These are phyloP conservation scores for Neurospora pannonica DNA, from an alignment of 495 filamentous ascomycete species.

Conservation along the genomic window DNA sequence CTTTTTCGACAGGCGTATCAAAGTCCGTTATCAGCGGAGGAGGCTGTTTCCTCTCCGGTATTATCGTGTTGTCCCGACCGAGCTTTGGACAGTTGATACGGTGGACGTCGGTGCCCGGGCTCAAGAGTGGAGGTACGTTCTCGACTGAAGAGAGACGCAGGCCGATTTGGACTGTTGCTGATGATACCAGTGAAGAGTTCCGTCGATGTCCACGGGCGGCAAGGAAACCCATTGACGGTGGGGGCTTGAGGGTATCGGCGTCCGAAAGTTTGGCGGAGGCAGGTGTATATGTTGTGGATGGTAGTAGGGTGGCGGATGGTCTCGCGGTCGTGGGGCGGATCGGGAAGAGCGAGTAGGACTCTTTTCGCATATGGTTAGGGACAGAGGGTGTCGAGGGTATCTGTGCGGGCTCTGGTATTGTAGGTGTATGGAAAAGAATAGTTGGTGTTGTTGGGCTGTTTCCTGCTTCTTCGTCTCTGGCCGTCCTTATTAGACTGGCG, in stretches of 20 bases:
- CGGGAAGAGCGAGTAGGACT: constrained; percentile 34
- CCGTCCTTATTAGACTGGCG: constrained; percentile 18
- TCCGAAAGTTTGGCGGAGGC: constrained; percentile 8
- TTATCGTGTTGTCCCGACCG: constrained; percentile 9
- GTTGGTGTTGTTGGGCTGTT: constrained; percentile 11
- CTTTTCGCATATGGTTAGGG: constrained; percentile 24
- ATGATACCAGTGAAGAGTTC: constrained; percentile 36
- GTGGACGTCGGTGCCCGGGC: constrained; percentile 21
- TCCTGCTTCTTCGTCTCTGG: constrained; percentile 18
- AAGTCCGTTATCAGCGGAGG: constrained; percentile 15
- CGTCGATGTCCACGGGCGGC: constrained; percentile 26
- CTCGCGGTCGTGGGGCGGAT: constrained; percentile 19
- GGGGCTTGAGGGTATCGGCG: constrained; percentile 26
- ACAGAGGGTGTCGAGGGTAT: constrained; percentile 11
- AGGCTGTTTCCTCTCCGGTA: constrained; percentile 12
- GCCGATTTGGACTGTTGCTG: constrained; percentile 41
- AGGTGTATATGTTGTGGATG: constrained; percentile 34
- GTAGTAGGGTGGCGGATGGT: constrained; percentile 26
- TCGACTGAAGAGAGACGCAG: constrained; percentile 38
- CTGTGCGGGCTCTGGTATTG: constrained; percentile 21
- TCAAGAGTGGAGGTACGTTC: constrained; percentile 25
- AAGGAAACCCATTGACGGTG: constrained; percentile 28
- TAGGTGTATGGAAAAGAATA: constrained; percentile 19
- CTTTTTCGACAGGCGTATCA: neutral
- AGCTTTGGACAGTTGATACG: constrained; percentile 22